Percentiles rank a stretch among this genome's conserved stretches.
phyloP scores from a whole-genome alignment of 805 yeast genomes.

The Sungouiozyma ichnusensis region DNA sequence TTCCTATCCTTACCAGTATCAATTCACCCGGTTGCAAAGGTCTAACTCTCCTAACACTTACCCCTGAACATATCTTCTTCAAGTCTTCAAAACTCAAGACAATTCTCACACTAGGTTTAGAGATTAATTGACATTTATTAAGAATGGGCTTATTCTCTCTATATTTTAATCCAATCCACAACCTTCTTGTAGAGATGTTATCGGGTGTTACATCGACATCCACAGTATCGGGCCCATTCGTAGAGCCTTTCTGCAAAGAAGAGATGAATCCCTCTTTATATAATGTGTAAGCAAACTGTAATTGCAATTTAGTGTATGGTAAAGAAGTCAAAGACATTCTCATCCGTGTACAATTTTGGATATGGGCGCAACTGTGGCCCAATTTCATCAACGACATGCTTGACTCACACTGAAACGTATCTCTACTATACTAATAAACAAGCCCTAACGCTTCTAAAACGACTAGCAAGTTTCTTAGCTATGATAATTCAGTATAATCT shows the following conservation, averaged over 20 bases:
- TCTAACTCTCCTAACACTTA: slow-evolving; percentile 58
- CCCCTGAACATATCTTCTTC: slow-evolving; percentile 64
- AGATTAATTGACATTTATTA: slow-evolving; percentile 56
- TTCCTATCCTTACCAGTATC: slow-evolving; percentile 48
- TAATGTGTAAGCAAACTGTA: slow-evolving; percentile 73
- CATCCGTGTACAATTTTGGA: slow-evolving; percentile 79
- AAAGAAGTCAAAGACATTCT: slow-evolving; percentile 64
- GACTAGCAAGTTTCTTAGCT: too few species aligned
- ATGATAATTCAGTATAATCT: too few species aligned
- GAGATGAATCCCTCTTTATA: slow-evolving; percentile 87
- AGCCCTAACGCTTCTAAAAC: background rate
- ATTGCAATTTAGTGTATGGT: slow-evolving; percentile 73
- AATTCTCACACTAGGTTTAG: slow-evolving; percentile 78
- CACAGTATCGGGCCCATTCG: slow-evolving; percentile 68
- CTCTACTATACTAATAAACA: background rate
- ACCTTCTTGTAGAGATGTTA: slow-evolving; percentile 71
- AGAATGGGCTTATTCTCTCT: slow-evolving; percentile 71
- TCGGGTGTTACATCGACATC: slow-evolving; percentile 77
- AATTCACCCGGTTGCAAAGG: slow-evolving; percentile 88
- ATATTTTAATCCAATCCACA: slow-evolving; percentile 90
- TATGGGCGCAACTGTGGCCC: slow-evolving; percentile 76
- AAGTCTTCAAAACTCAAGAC: slow-evolving; percentile 53
- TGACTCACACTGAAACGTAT: background rate
- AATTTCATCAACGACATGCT: slow-evolving; percentile 80
- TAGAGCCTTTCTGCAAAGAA: slow-evolving; percentile 75